Conservation (phyloP, 2,329 filamentous ascomycete species). For the Clonostachys chloroleuca region DNA sequence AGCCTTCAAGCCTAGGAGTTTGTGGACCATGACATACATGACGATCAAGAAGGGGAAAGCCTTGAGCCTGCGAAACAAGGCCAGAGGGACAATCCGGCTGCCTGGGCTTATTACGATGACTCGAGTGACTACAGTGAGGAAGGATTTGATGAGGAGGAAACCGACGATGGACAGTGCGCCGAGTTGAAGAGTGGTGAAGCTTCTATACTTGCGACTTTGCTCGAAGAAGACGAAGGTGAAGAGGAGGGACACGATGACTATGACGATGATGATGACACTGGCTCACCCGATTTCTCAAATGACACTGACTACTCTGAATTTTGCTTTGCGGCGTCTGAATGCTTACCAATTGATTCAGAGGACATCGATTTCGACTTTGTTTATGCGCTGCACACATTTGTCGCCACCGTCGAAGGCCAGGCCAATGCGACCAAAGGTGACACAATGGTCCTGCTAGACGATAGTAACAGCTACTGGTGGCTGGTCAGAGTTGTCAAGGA, state of each 20-base stretch:
- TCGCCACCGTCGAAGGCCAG: slow-evolving; percentile 95
- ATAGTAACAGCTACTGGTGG: slow-evolving; percentile 99
- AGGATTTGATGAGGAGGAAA: too few species aligned
- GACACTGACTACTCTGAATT: slow-evolving; percentile 64
- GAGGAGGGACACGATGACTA: background rate
- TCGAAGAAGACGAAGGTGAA: too few species aligned
- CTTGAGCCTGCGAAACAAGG: too few species aligned
- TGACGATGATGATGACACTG: slow-evolving; percentile 54
- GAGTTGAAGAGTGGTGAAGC: too few species aligned
- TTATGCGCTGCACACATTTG: slow-evolving; percentile 95
- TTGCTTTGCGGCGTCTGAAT: slow-evolving; percentile 65
- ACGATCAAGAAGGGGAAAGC: background rate
- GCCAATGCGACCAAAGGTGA: slow-evolving; percentile 98
- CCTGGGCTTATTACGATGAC: background rate
- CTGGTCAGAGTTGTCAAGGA: slow-evolving; percentile 95
- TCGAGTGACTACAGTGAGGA: background rate
- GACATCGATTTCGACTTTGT: slow-evolving; percentile 99
- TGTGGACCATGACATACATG: background rate
- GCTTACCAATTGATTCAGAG: slow-evolving; percentile 89
- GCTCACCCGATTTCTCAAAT: slow-evolving; percentile 44
- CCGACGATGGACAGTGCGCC: too few species aligned
- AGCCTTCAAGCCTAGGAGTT: background rate
- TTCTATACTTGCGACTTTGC: too few species aligned
- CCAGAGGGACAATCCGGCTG: too few species aligned
- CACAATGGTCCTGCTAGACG: slow-evolving; percentile 96